Evolutionary conservation across 2,329 filamentous ascomycete genomes (phyloP).

Genomic region (Coniochaeta prunicola): DNA sequence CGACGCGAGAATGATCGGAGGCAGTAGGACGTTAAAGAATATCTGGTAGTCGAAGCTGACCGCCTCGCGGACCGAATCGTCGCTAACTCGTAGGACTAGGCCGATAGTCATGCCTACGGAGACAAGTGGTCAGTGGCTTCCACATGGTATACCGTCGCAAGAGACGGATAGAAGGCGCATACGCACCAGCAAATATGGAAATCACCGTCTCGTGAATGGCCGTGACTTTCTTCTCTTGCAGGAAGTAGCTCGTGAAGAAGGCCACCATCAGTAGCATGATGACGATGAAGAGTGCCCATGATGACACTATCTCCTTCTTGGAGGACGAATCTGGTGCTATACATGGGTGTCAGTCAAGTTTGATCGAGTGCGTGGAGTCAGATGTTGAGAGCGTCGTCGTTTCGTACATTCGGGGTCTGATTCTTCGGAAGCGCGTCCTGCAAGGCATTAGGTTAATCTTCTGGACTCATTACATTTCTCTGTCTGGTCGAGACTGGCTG

Average conservation of each 20-base stretch:
- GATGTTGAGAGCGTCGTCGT: neutral
- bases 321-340: slow-evolving; percentile 68
- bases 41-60: slow-evolving; percentile 99
- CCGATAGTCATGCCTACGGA: slow-evolving; percentile 85
- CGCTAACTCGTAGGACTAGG: slow-evolving; percentile 74
- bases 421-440: slow-evolving; percentile 38
- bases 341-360: neutral
- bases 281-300: slow-evolving; percentile 95
- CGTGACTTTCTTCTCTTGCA: slow-evolving; percentile 95
- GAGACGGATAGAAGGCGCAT: slow-evolving; percentile 11
- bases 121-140: neutral
- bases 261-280: slow-evolving; percentile 90
- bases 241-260: slow-evolving; percentile 93
- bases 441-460: neutral
- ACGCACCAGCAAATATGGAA: slow-evolving; percentile 97
- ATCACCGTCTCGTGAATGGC: slow-evolving; percentile 97
- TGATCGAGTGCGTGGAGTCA: neutral
- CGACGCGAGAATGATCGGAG: slow-evolving; percentile 93
- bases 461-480: slow-evolving; percentile 11
- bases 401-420: slow-evolving; percentile 39
- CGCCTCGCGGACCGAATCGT: slow-evolving; percentile 77
- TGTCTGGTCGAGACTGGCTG: slow-evolving; percentile 3
- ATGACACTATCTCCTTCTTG: slow-evolving; percentile 89
- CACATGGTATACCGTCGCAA: slow-evolving; percentile 1
- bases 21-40: slow-evolving; percentile 98